phyloP scores from a whole-genome alignment of 2,329 filamentous ascomycete species.

The Keithomyces neogunnii region DNA sequence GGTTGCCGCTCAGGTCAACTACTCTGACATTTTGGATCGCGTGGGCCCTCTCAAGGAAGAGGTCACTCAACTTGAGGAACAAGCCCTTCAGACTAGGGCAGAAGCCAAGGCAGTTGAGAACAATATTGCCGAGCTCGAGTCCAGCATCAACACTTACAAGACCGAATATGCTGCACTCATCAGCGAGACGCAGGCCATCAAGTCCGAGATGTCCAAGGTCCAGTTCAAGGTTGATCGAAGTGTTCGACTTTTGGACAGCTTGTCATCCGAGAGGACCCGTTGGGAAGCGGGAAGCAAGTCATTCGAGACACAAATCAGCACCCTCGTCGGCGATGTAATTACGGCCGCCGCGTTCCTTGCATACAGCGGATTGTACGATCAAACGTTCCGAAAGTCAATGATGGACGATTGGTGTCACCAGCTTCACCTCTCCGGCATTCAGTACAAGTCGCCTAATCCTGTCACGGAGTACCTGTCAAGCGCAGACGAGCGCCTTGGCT shows the following conservation, averaged over 20 bases:
- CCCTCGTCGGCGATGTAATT: conserved; percentile 89
- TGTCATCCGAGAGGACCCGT: conserved; percentile 84
- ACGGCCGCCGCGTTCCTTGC: conserved; percentile 96
- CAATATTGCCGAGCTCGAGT: conserved; percentile 74
- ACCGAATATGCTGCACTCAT: conserved; percentile 91
- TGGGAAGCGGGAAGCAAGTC: conserved; percentile 98
- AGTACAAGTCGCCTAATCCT: conserved; percentile 87
- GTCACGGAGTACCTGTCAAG: conserved; percentile 95
- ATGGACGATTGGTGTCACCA: conserved; percentile 96
- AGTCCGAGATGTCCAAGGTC: conserved; percentile 89
- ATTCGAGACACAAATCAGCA: conserved; percentile 96
- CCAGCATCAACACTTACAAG: conserved; percentile 92
- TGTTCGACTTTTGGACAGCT: conserved; percentile 84
- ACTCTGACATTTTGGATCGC: conserved; percentile 92
- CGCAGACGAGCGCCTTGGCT: conserved; percentile 86
- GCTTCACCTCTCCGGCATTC: conserved; percentile 83
- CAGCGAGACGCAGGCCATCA: conserved; percentile 95
- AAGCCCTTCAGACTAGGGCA: conserved; percentile 85
- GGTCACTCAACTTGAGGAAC: conserved; percentile 76
- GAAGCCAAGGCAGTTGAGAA: conserved; percentile 87
- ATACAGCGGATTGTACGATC: conserved; percentile 94
- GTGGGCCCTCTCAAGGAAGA: conserved; percentile 90
- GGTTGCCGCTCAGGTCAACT: conserved; percentile 94
- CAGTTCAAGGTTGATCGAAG: conserved; percentile 98
- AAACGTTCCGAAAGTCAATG: conserved; percentile 96